Conservation (phyloP, 1,284 basidiomycete species). For the Cronartium ribicola region DNA sequence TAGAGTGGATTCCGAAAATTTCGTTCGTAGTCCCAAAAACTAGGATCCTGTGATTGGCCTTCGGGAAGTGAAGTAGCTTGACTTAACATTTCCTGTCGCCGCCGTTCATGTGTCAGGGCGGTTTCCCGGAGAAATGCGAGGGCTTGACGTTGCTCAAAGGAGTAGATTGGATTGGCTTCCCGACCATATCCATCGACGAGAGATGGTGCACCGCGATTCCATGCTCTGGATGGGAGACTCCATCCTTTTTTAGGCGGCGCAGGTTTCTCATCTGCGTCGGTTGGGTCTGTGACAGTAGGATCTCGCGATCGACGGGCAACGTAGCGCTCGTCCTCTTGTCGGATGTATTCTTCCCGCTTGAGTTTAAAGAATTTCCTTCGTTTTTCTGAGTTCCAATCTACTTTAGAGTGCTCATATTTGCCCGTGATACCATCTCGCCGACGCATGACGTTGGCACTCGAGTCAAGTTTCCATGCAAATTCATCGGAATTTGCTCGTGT, state of each 20-base stretch:
- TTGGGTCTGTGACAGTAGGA: conserved; percentile 19
- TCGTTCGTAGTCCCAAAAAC: conserved; percentile 42
- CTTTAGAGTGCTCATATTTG: conserved; percentile 39
- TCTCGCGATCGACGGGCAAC: conserved; percentile 19
- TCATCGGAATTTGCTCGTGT: conserved; percentile 23
- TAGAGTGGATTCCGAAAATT: conserved; percentile 32
- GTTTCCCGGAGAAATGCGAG: conserved; percentile 19
- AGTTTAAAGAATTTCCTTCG: conserved; percentile 27
- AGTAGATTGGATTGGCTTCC: conserved; percentile 22
- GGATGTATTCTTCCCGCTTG: conserved; percentile 19
- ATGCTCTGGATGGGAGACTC: conserved; percentile 27
- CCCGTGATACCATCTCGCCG: conserved; percentile 35
- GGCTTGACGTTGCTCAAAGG: conserved; percentile 28
- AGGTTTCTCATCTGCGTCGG: background rate
- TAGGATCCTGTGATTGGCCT: conserved; percentile 11
- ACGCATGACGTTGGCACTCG: conserved; percentile 29
- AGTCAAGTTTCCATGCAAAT: conserved; percentile 40
- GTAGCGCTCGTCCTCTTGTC: conserved; percentile 18
- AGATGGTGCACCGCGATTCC: conserved; percentile 31
- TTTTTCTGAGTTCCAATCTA: conserved; percentile 33
- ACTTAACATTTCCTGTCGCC: conserved; percentile 21
- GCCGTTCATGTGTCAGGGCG: conserved; percentile 36
- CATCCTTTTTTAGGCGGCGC: conserved; percentile 26
- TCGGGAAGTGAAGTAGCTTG: background rate
- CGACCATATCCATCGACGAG: conserved; percentile 38